A percentile compares a stretch with the other conserved stretches of the same genome.
Evolutionary conservation across 2,329 filamentous ascomycete genomes (phyloP).

Genomic region (Talaromyces sp.): DNA sequence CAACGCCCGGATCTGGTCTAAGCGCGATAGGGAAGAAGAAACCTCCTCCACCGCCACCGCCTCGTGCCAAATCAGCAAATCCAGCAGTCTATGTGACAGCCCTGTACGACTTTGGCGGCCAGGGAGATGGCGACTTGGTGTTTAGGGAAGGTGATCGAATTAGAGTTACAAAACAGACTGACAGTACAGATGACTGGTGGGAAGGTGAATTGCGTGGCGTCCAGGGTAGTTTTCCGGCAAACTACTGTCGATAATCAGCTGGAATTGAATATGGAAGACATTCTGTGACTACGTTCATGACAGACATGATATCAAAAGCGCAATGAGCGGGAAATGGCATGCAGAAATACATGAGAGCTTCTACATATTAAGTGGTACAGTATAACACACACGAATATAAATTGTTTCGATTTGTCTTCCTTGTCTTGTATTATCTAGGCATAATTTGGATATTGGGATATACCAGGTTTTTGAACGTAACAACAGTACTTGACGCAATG

Average conservation of each 20-base stretch:
- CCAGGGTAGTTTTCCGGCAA: conserved; percentile 75
- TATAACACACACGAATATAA: neutral
- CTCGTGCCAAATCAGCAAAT: conserved; percentile 59
- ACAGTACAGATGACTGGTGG: conserved; percentile 85
- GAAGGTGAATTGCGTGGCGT: conserved; percentile 70
- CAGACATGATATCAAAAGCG: conserved; percentile 4
- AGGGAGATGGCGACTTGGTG: conserved; percentile 66
- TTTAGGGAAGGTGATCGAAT: conserved; percentile 79
- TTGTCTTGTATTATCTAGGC: neutral
- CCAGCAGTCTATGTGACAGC: conserved; percentile 63
- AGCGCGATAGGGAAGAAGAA: conserved; percentile 62
- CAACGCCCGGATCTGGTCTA: conserved; percentile 28
- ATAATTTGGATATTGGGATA: neutral
- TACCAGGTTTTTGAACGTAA: neutral
- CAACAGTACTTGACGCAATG: neutral
- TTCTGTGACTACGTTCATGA: neutral
- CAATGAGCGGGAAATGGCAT: neutral
- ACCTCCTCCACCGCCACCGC: conserved; percentile 73
- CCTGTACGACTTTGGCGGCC: conserved; percentile 71
- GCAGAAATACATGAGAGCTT: neutral
- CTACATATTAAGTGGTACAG: neutral
- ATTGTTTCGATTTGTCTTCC: neutral
- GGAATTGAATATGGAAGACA: neutral
- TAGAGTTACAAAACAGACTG: conserved; percentile 72
- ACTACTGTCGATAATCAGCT: conserved; percentile 62